Base-by-base conservation (phyloP, 2,329 filamentous ascomycete genomes). In the Alternaria consortialis region DNA sequence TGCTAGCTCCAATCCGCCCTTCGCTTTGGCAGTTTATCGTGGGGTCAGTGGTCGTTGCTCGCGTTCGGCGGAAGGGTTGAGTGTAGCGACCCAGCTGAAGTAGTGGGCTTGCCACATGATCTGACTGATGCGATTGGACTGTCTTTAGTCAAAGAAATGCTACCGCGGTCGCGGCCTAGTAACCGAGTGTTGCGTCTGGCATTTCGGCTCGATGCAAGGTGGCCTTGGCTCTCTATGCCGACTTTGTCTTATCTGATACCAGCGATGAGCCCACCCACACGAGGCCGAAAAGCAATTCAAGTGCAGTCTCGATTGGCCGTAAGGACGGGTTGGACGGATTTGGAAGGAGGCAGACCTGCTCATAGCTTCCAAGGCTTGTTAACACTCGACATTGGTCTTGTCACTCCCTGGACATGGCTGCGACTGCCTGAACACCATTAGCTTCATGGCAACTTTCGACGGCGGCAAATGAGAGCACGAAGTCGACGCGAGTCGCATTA, bases 201-300 rank as follows among this genome's bases (percentile, higher is more conserved):
- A 46, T 39, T 15, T 56, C 50, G 42, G 17, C 37, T 51, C 39
- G 32, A 55, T 61, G 55, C 63, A 55, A 40, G 46, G 40, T 52
- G 32, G 63, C 39, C 62, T 57, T 60, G 56, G 63, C 58, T 52
- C 40, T 27, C 23, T 32, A 48, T 54, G 31, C 46, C 32, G 56
- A 56, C n/a, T 39, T 51, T 39, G 53, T 53, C 63, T 61, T 61
- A 66, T 65, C 60, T 42, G 43, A 61, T 56, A 59, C 50, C 47
- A 48, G 53, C 44, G 25, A 40, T 43, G 52, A 55, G 37, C 34
- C 42, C 50, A 56, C 53, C 34, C 59, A 60, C 27, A 25, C 25
- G 9, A 43, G 13, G 42, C n/a, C 36, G 5, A 44, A 56, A 37
- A 48, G 40, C 20, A 48, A 31, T 32, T 13, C 27, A 32, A 42